Evolutionary conservation across 2,329 filamentous ascomycete species (phyloP).

Genomic region (Microcera coccophila): DNA sequence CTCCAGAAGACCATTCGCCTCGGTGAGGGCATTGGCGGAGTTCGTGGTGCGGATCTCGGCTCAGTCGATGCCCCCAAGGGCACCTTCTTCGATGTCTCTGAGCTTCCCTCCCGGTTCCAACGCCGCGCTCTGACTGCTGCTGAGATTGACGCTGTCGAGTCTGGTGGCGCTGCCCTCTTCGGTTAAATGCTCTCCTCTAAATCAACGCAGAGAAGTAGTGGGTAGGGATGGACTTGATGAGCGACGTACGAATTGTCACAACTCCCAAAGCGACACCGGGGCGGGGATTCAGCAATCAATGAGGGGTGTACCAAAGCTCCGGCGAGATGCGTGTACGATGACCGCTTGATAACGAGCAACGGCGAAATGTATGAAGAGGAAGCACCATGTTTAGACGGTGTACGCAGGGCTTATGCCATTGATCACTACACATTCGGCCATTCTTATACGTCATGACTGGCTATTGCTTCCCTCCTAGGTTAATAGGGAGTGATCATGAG

Average conservation of each 20-base stretch:
- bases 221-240: constrained; percentile 18
- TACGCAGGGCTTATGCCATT: constrained; percentile 8
- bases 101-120: constrained; percentile 82
- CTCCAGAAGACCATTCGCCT: constrained; percentile 56
- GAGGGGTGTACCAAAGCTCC: constrained; percentile 15
- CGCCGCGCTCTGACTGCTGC: constrained; percentile 67
- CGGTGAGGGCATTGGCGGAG: constrained; percentile 51
- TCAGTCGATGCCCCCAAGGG: constrained; percentile 67
- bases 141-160: constrained; percentile 96
- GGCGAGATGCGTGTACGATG: constrained; percentile 18
- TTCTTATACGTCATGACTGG: background rate
- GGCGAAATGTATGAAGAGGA: constrained; percentile 7
- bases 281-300: constrained; percentile 9
- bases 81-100: constrained; percentile 80
- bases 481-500: constrained; percentile 9
- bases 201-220: constrained; percentile 17
- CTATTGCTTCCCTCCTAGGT: constrained; percentile 7
- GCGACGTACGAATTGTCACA: constrained; percentile 7
- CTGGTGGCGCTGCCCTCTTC: constrained; percentile 69
- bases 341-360: constrained; percentile 13
- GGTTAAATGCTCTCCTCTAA: constrained; percentile 33
- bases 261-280: constrained; percentile 10
- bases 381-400: constrained; percentile 8
- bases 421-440: background rate
- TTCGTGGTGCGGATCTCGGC: constrained; percentile 67